Conservation (phyloP, 129 eudicot genomes). For the Mikania micrantha region DNA sequence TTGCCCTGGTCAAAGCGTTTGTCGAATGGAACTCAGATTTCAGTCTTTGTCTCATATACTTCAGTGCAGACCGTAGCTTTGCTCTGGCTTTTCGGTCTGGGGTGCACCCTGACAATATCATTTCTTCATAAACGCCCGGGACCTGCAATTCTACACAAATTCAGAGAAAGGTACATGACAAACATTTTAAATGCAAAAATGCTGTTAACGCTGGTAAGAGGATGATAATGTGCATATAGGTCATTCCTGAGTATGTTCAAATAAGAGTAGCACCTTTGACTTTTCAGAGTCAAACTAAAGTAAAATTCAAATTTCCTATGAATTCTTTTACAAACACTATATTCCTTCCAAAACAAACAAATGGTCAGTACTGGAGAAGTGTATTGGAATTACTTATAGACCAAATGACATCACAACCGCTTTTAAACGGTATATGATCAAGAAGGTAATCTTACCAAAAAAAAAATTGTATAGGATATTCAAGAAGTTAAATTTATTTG, state of each 20-base stretch:
- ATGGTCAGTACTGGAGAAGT: background rate
- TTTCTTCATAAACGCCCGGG: conserved; percentile 88
- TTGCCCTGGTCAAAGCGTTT: conserved; percentile 9
- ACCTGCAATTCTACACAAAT: conserved; percentile 48
- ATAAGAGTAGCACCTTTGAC: background rate
- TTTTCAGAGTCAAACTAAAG: background rate
- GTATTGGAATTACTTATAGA: background rate
- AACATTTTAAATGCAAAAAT: background rate
- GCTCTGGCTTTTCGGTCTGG: conserved; percentile 97
- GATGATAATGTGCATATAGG: background rate
- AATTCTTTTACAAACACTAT: background rate
- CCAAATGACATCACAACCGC: background rate
- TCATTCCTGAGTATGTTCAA: background rate
- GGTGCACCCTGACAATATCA: conserved; percentile 82
- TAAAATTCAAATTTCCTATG: background rate
- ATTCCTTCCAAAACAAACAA: background rate
- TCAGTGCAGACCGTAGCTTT: conserved; percentile 83
- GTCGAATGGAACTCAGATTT: conserved; percentile 28
- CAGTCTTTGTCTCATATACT: conserved; percentile 72
- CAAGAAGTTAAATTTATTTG: background rate
- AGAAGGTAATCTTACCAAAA: background rate
- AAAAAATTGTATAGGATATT: background rate
- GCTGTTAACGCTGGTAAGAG: background rate
- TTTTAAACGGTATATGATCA: background rate
- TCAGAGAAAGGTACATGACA: background rate